Base-by-base conservation (phyloP, 2,329 filamentous ascomycete species). In the Curvularia sp. region DNA sequence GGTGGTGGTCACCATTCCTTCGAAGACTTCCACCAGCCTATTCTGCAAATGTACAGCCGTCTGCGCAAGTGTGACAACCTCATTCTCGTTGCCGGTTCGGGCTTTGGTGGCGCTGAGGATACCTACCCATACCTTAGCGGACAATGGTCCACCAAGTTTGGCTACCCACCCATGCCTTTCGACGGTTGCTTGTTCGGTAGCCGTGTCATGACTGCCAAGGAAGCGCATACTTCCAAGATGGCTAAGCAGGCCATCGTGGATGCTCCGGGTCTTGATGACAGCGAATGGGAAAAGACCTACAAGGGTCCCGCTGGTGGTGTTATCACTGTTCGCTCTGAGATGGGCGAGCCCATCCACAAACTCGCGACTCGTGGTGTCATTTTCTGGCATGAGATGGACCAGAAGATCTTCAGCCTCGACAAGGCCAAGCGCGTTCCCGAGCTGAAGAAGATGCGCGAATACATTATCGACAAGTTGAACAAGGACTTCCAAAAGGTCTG, bases 331-430 rank as follows among this genome's bases (percentile, higher is more conserved):
- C 88, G 93, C 64, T 99, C 95, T 1, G 95, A 99, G 81, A 99
- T 99, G 96, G 96, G 95, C 46, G 95, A 99, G 83, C 96, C 95
- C 5, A 99, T 99, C 62, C 95, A 99, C 84, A 99, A 99, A 83
- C 87, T 99, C 59, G 96, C 95, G 15, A 99, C 95, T 49, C 90
- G 96, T 58, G 95, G 95, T 85, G 93, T 99, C 48, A 84, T 87
- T 54, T 97, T 99, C 84, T 99, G 95, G 95, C 89, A 93, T 49
- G 96, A 99, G 81, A 97, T 99, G 93, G 95, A 99, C 74, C 87
- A 96, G 78, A 97, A 96, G 81, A 98, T 99, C 72, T 99, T 99
- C 83, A 90, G 88, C 74, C 83, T 99, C 49, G 93, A 97, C 79
- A 97, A 96, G 83, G 92, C 94, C 28, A 81, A 82, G 65, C 76